Evolutionary conservation across 139 green algal genomes (phyloP).

Genomic region (Eudorina sp.): DNA sequence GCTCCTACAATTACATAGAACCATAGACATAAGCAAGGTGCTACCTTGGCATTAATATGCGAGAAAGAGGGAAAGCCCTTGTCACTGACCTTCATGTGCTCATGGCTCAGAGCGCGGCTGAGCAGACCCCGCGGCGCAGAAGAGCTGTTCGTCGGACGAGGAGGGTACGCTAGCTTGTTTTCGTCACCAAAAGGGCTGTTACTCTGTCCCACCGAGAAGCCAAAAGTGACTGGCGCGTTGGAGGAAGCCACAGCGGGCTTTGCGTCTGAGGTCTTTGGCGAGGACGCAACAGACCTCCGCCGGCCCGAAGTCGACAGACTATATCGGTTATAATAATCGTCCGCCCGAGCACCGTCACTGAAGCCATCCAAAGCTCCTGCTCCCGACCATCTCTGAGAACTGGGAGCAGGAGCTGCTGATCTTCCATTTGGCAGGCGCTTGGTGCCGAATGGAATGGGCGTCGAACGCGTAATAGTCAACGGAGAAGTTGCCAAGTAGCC

Average conservation of each 20-base stretch:
- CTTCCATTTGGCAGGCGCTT: not conserved
- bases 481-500: conserved; percentile 35
- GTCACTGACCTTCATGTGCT: not conserved
- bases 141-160: not conserved
- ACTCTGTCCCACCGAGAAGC: conserved; percentile 11
- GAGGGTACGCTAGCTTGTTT: not conserved
- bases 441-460: conserved; percentile 22
- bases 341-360: not conserved
- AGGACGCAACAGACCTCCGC: not conserved
- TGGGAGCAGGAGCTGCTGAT: not conserved
- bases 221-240: conserved; percentile 12
- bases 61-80: not conserved
- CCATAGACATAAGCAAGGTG: not conserved
- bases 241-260: not conserved
- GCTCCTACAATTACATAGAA: not conserved
- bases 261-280: not conserved
- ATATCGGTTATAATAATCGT: conserved; percentile 22
- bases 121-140: not conserved
- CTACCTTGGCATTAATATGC: not conserved
- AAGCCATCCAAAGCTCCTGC: conserved; percentile 7
- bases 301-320: conserved; percentile 21
- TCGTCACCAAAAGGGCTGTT: not conserved
- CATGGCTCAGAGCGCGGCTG: not conserved
- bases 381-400: not conserved
- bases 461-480: conserved; percentile 28